phyloP scores from a whole-genome alignment of 2,329 filamentous ascomycete species.

The Pyricularia sp. region DNA sequence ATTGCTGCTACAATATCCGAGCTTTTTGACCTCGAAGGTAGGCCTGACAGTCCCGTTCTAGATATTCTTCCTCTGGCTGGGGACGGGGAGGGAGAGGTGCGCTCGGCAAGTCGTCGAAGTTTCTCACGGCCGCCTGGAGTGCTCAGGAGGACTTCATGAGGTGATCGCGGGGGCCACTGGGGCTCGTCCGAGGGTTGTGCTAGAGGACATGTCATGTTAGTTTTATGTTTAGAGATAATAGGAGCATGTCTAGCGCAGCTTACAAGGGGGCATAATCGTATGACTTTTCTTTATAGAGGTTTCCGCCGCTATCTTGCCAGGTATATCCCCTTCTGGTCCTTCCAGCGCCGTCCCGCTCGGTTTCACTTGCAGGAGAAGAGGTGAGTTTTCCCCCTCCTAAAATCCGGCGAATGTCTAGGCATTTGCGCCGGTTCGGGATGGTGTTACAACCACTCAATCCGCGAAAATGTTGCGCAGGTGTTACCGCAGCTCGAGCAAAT shows the following conservation, averaged over 20 bases:
- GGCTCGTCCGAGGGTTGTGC: constrained; percentile 12
- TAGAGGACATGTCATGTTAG: constrained; percentile 1
- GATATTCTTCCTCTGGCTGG: constrained; percentile 40
- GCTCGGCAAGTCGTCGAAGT: constrained; percentile 54
- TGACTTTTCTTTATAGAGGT: background rate
- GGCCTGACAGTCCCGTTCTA: constrained; percentile 11
- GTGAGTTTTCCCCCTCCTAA: background rate
- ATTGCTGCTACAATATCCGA: constrained; percentile 8
- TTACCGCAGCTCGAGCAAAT: background rate
- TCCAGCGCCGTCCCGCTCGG: background rate
- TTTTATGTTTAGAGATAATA: background rate
- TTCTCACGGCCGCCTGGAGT: constrained; percentile 70
- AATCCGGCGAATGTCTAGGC: background rate
- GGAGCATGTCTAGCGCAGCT: background rate
- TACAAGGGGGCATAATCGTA: background rate
- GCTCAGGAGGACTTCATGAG: constrained; percentile 48
- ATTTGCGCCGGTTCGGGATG: background rate
- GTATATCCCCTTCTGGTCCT: background rate
- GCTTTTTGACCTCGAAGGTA: constrained; percentile 11
- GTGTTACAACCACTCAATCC: background rate
- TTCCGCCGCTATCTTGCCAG: background rate
- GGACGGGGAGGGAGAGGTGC: constrained; percentile 55
- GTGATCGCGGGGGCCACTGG: constrained; percentile 55
- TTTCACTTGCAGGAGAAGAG: background rate
- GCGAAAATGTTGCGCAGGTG: background rate